Percentiles rank a stretch among this genome's conserved stretches.
These are phyloP conservation scores for Saccharum officinarum DNA, from an alignment of 176 grass and related monocot genomes.

Conservation along the genomic window DNA sequence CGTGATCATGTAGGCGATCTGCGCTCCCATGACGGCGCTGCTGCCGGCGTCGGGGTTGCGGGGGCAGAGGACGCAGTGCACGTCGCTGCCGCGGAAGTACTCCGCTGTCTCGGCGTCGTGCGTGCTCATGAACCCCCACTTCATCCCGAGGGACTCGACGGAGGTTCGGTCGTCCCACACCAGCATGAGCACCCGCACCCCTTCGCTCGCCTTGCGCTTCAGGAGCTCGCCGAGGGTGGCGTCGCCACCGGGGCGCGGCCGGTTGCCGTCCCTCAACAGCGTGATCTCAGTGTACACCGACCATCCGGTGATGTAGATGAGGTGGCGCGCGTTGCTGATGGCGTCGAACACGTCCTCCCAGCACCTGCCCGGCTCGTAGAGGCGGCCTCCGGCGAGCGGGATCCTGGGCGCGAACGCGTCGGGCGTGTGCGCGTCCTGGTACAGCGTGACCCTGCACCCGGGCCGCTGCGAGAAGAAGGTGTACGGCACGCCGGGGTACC, in stretches of 20 bases:
- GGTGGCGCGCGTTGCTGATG: constrained; percentile 69
- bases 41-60: constrained; percentile 74
- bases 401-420: constrained; percentile 86
- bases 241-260: constrained; percentile 57
- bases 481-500: constrained; percentile 73
- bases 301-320: constrained; percentile 87
- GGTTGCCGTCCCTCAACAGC: constrained; percentile 53
- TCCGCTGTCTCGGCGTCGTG: constrained; percentile 74
- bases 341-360: constrained; percentile 97
- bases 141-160: constrained; percentile 55
- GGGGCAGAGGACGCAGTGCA: constrained; percentile 77
- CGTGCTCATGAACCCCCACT: constrained; percentile 71
- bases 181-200: constrained; percentile 76
- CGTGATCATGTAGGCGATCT: constrained; percentile 75
- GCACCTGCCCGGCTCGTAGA: constrained; percentile 54
- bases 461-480: constrained; percentile 91
- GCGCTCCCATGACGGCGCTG: constrained; percentile 55
- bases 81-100: constrained; percentile 60
- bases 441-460: constrained; percentile 85
- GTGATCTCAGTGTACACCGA: constrained; percentile 86
- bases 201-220: constrained; percentile 87
- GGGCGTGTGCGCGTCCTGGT: constrained; percentile 83
- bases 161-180: constrained; percentile 97
- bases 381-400: constrained; percentile 58
- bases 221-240: constrained; percentile 81